Evolutionary conservation across 2,329 filamentous ascomycete species (phyloP), one percentile per base, ranked within the genome.

Genomic region (Pestalotiopsis fici): DNA sequence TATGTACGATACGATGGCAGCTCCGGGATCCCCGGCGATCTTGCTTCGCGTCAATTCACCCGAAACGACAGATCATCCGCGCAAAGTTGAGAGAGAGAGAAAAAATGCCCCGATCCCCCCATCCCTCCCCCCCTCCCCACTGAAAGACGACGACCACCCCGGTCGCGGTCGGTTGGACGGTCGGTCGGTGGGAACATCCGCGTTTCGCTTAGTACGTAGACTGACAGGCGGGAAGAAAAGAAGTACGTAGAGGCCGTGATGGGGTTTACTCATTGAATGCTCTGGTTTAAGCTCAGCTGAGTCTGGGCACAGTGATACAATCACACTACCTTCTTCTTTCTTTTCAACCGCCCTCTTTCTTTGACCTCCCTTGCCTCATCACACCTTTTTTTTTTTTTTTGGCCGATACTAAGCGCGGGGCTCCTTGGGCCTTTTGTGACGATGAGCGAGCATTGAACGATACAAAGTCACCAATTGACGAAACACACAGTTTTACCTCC

Each of bases 31-130:
- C 57, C 57, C 28, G 57, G 57, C 57, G 57, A 59, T 59, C 57
- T 59, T 31, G 57, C 57, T 35, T 59, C 57, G 57, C 57, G 57
- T 59, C 57, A 59, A 59, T 59, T 31, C 57, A 59, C 57, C 57
- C 27, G 57, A 59, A 59, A 59, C 57, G 57, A 31, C 13, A 31
- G 57, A 59, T 59, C 28, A 59, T 59, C 57, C 57, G 57, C 28
- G n/a, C 43, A 50, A 11, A 35, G 31, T 35, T 35, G 31, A 50
- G 43, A 50, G 7, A n/a, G 18, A 7, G 18, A 15, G n/a, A n/a
- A 59, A 31, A 35, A 59, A 59, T 59, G 28, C 28, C 28, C 57
- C 57, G 57, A 59, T 31, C 57, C 23, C 2, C 56, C 56, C 27
- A 7, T 23, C 15, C 57, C 57, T 59, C 28, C 43, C 18, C 13